These are phyloP conservation scores for Fusarium paranaense DNA, from an alignment of 2,329 filamentous ascomycete species.

Conservation along the genomic window DNA sequence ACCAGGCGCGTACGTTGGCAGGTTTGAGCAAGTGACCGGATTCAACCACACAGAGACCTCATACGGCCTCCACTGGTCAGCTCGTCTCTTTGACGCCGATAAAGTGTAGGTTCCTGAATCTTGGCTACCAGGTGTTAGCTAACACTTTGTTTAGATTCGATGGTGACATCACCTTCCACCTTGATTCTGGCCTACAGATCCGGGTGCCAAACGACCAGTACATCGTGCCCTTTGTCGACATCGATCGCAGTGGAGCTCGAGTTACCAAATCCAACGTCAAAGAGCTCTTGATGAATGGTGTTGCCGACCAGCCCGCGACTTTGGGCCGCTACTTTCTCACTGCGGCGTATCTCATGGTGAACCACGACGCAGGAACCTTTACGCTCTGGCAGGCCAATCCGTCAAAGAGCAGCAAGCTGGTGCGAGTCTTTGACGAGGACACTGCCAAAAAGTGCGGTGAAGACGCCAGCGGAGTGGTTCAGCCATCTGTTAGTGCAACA, in stretches of 20 bases:
- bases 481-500: conserved; percentile 11
- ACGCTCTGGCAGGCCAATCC: conserved; percentile 52
- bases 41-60: conserved; percentile 15
- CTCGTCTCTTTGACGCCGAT: conserved; percentile 18
- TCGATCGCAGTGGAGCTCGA: conserved; percentile 38
- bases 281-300: conserved; percentile 43
- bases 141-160: conserved; percentile 31
- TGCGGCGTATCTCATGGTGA: conserved; percentile 51
- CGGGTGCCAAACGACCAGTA: neutral
- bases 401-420: conserved; percentile 15
- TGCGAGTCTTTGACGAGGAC: conserved; percentile 19
- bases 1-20: conserved; percentile 27
- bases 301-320: conserved; percentile 34
- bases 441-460: conserved; percentile 10
- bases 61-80: conserved; percentile 33
- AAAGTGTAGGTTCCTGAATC: conserved; percentile 2
- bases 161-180: conserved; percentile 46
- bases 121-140: fast-evolving
- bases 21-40: conserved; percentile 34
- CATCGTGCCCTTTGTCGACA: neutral
- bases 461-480: conserved; percentile 13
- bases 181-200: conserved; percentile 42
- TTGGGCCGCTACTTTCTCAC: conserved; percentile 51
- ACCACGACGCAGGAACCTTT: conserved; percentile 48
- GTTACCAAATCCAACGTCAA: conserved; percentile 19